phyloP scores from a whole-genome alignment of 1,284 basidiomycete species.

The Ceratorhiza oryzae-sativae region DNA sequence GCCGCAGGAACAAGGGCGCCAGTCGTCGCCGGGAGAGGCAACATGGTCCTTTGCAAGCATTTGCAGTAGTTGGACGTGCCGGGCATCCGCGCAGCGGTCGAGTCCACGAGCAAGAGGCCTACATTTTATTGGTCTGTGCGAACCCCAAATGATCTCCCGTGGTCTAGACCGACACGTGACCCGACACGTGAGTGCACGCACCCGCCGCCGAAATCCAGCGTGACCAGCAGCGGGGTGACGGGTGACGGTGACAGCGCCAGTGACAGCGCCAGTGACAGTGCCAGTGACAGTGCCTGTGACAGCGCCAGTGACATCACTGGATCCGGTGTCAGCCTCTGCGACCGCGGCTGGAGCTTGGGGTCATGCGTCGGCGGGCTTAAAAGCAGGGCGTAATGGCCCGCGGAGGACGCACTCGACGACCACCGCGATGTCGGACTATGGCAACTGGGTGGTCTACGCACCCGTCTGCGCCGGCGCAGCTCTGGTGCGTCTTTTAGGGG shows the following conservation, averaged over 20 bases:
- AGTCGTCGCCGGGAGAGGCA: conserved; percentile 4
- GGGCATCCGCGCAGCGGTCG: conserved; percentile 18
- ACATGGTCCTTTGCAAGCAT: conserved; percentile 1
- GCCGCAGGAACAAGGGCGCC: not conserved
- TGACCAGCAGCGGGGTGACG: too few relatives aligned
- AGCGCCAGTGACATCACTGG: not conserved
- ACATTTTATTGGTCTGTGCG: conserved; percentile 16
- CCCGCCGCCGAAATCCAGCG: too few relatives aligned
- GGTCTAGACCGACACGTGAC: conserved; percentile 24
- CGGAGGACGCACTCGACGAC: not conserved
- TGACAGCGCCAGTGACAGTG: too few relatives aligned
- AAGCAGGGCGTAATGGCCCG: not conserved
- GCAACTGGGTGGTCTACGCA: conserved; percentile 11
- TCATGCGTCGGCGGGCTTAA: not conserved
- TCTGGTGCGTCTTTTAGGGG: conserved; percentile 15
- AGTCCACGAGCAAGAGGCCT: not conserved
- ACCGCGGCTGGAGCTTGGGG: conserved; percentile 23
- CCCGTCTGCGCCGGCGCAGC: conserved; percentile 20
- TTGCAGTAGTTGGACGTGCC: not conserved
- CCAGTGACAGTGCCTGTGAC: not conserved
- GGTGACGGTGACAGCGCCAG: too few relatives aligned
- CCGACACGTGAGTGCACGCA: not conserved
- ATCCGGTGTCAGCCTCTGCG: not conserved
- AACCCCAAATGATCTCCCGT: conserved; percentile 10
- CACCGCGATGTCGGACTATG: not conserved